A percentile compares a stretch with the other conserved stretches of the same genome.
Conservation (phyloP, 179 eudicot genomes). For the Patellifolia procumbens region DNA sequence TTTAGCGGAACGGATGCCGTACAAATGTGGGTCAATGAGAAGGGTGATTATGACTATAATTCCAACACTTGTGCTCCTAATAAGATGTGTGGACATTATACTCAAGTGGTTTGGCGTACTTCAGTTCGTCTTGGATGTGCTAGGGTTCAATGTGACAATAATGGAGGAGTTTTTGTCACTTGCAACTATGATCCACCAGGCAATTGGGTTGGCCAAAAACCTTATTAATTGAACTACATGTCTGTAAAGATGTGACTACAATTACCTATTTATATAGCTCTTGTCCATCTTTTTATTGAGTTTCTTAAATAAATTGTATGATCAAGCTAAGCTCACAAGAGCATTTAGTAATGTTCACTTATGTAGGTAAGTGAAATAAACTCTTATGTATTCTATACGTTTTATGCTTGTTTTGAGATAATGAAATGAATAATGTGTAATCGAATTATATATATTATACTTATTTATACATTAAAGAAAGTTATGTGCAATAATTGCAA, state of each 20-base stretch:
- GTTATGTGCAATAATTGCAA: too few relatives aligned
- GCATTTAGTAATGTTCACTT: neutral
- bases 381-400: too few relatives aligned
- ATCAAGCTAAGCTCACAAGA: neutral
- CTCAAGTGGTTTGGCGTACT: conserved; percentile 51
- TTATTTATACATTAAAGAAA: too few relatives aligned
- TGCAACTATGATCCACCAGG: conserved; percentile 57
- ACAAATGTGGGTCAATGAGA: conserved; percentile 45
- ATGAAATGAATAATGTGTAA: too few relatives aligned
- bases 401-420: too few relatives aligned
- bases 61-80: conserved; percentile 40
- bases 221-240: conserved; percentile 21
- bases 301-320: neutral
- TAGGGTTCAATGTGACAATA: conserved; percentile 32
- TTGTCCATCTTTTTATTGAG: neutral
- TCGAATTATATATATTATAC: too few relatives aligned
- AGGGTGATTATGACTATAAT: conserved; percentile 30
- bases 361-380: too few relatives aligned
- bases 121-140: conserved; percentile 40
- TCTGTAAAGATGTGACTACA: too few relatives aligned
- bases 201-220: conserved; percentile 37
- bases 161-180: conserved; percentile 29
- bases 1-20: conserved; percentile 32
- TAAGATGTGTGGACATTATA: conserved; percentile 37
- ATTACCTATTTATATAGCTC: too few relatives aligned